phyloP scores from a whole-genome alignment of 176 grass and related monocot species.

The Areca catechu region DNA sequence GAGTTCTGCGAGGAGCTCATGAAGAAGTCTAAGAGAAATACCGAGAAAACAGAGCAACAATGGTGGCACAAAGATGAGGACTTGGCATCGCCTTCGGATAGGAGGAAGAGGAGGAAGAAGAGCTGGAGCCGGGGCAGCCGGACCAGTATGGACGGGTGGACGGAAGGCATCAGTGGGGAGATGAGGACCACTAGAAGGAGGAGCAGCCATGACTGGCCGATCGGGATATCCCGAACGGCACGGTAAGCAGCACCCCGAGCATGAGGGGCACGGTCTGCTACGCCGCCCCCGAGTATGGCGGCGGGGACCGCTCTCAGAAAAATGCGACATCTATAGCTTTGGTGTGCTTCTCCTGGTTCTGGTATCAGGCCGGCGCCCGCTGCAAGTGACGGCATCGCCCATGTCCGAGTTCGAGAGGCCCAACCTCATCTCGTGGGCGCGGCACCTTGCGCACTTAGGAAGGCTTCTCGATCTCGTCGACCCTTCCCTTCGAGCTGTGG shows the following conservation, averaged over 20 bases:
- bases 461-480: slow-evolving; percentile 80
- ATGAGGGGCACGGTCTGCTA: slow-evolving; percentile 97
- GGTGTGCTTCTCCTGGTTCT: slow-evolving; percentile 81
- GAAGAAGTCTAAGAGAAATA: slow-evolving; percentile 23
- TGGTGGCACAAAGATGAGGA: slow-evolving; percentile 45
- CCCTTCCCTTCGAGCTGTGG: slow-evolving; percentile 48
- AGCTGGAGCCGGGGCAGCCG: slow-evolving; percentile 33
- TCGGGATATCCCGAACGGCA: slow-evolving; percentile 9
- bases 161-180: slow-evolving; percentile 57
- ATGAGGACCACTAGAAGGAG: slow-evolving; percentile 46
- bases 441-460: slow-evolving; percentile 66
- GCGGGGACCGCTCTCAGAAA: slow-evolving; percentile 78
- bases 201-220: slow-evolving; percentile 52
- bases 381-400: slow-evolving; percentile 76
- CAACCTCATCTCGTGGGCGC: slow-evolving; percentile 82
- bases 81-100: slow-evolving; percentile 2
- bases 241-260: slow-evolving; percentile 78
- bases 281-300: slow-evolving; percentile 79
- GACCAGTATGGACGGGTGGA: slow-evolving; percentile 51
- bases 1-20: slow-evolving; percentile 88
- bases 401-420: slow-evolving; percentile 91
- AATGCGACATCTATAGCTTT: slow-evolving; percentile 96
- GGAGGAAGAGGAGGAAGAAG: slow-evolving; percentile 37
- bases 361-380: slow-evolving; percentile 73
- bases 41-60: slow-evolving; percentile 18